Base-by-base conservation (phyloP, 2,329 filamentous ascomycete species). In the Epichloe bromicola region DNA sequence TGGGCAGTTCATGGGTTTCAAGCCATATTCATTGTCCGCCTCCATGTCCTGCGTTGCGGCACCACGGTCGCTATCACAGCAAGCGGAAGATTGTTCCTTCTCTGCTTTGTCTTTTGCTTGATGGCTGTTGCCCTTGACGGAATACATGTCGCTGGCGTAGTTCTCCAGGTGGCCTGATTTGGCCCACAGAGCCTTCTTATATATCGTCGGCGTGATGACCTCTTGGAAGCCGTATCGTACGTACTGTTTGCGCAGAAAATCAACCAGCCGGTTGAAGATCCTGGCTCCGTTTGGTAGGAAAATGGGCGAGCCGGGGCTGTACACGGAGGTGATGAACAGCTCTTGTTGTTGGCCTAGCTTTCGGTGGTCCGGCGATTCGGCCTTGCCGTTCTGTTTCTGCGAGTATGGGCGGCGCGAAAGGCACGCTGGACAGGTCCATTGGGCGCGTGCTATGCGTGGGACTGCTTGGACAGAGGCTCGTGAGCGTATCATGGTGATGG, bases 1-100 rank as follows among this genome's bases (percentile, higher is more conserved):
- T 0, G 88, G 88, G 63, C 88, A 95, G 63, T 95, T 95, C 88
- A 95, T 95, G 14, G 88, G 88, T 67, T 95, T 95, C 58, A 95
- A 70, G 17, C 86, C 87, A 66, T 87, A 94, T 55, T 86, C 84
- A 56, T 83, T 81, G 54, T 79, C 75, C 53, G 78, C 76, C 55
- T 85, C 80, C 54, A 82, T 78, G 19, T 63, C 62, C 1, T 59
- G 52, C 44, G 56, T 58, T 42, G 53, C 40, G 23, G 53, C 61
- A 51, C 46, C 44, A 11, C 58, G 52, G 7, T 56, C 54, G 11
- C 69, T 64, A 46, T 62, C 66, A 51, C 71, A 64, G 51, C 62
- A 67, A 5, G 59, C 57, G 17, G 7, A 51, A 46, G 4, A 54
- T 39, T 33, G 49, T 50, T 38, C 3, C 3, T 49, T 12, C 41